A percentile compares a stretch with the other conserved stretches of the same genome.
Conservation (phyloP, 2,329 filamentous ascomycete genomes). For the Ascosphaera apis region DNA sequence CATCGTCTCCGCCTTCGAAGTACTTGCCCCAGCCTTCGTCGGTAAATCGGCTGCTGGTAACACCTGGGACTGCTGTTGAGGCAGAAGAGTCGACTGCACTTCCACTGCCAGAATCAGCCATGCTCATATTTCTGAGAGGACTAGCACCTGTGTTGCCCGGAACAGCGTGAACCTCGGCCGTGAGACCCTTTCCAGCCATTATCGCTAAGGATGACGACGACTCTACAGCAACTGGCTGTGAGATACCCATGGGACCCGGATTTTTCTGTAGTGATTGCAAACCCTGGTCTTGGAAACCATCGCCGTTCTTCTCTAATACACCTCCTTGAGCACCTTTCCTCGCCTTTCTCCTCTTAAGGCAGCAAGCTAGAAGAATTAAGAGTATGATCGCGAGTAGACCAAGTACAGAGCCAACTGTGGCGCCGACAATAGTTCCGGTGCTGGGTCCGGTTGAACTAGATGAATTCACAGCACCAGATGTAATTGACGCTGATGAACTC, state of each 20-base stretch:
- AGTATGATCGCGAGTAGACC: slow-evolving; percentile 50
- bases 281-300: slow-evolving; percentile 30
- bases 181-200: slow-evolving; percentile 13
- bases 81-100: background rate
- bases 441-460: slow-evolving; percentile 11
- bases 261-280: slow-evolving; percentile 20
- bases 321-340: slow-evolving; percentile 10
- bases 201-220: slow-evolving; percentile 19
- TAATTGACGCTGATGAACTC: slow-evolving; percentile 7
- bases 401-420: slow-evolving; percentile 59
- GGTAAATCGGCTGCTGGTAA: slow-evolving; percentile 16
- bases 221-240: background rate
- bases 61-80: background rate
- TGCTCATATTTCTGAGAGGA: background rate
- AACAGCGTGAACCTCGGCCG: background rate
- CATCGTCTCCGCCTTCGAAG: slow-evolving; percentile 17
- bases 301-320: slow-evolving; percentile 19
- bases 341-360: slow-evolving; percentile 37
- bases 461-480: slow-evolving; percentile 13
- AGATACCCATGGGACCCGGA: slow-evolving; percentile 18
- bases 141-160: background rate
- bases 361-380: slow-evolving; percentile 39
- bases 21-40: slow-evolving; percentile 27
- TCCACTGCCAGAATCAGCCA: background rate
- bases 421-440: slow-evolving; percentile 45